Evolutionary conservation across 129 eudicot genomes (phyloP).

Genomic region (Flaveria brownii): DNA sequence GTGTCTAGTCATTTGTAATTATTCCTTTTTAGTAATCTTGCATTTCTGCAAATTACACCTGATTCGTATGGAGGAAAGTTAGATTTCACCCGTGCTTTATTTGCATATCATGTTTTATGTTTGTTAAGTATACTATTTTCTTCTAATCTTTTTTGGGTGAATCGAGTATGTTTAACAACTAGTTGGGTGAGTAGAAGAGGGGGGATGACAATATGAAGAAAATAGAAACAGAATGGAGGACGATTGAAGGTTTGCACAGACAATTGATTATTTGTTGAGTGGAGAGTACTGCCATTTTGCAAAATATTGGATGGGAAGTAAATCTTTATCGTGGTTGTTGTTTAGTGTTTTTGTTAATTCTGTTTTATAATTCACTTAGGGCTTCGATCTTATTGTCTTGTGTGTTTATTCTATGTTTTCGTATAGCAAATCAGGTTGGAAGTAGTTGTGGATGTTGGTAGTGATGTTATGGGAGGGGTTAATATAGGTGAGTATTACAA

Average conservation of each 20-base stretch:
- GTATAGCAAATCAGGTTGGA: background rate
- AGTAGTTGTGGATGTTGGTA: background rate
- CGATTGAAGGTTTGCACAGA: conserved; percentile 30
- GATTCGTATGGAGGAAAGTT: background rate
- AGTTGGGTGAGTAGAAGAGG: conserved; percentile 36
- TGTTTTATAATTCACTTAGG: background rate
- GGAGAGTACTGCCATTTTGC: conserved; percentile 1
- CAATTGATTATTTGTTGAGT: background rate
- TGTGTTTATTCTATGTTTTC: background rate
- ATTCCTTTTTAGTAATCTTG: background rate
- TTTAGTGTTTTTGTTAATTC: background rate
- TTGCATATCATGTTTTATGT: conserved; percentile 9
- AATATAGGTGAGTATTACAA: background rate
- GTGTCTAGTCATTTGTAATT: background rate
- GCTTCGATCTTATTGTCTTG: background rate
- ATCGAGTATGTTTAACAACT: background rate
- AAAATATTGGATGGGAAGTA: conserved; percentile 2
- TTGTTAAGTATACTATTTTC: conserved; percentile 7
- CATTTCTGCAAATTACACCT: no score
- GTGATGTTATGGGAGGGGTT: background rate
- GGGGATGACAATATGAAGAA: conserved; percentile 19
- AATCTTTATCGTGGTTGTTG: background rate
- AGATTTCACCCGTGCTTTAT: conserved; percentile 4
- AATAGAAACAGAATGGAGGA: conserved; percentile 20
- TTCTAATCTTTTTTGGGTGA: background rate